A percentile compares a stretch with the other conserved stretches of the same genome.
phyloP scores from a whole-genome alignment of 2,329 filamentous ascomycete genomes.

The Penicillium sp. region DNA sequence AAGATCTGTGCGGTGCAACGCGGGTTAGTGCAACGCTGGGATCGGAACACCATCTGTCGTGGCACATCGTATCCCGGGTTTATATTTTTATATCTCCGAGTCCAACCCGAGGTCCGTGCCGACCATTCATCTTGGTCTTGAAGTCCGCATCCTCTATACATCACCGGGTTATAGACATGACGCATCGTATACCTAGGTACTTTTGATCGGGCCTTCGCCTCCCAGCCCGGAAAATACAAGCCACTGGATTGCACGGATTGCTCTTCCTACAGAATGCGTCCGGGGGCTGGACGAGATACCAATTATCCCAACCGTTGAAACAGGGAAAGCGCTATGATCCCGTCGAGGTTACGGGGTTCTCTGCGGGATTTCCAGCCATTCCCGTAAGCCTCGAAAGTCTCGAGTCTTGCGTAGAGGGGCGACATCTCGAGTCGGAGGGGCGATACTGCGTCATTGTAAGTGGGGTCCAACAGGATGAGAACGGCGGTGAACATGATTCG shows the following conservation, averaged over 20 bases:
- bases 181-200: background rate
- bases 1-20: slow-evolving; percentile 14
- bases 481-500: background rate
- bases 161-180: slow-evolving; percentile 16
- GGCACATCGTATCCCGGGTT: background rate
- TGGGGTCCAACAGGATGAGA: background rate
- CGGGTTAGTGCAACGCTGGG: slow-evolving; percentile 14
- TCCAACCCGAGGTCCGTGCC: slow-evolving; percentile 6
- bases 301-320: slow-evolving; percentile 4
- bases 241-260: background rate
- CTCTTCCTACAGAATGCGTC: background rate
- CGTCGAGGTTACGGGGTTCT: background rate
- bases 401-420: too few species aligned
- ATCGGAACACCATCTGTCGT: slow-evolving; percentile 10
- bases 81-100: slow-evolving; percentile 11
- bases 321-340: slow-evolving; percentile 1
- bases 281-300: slow-evolving; percentile 2
- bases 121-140: background rate
- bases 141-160: slow-evolving; percentile 16
- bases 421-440: background rate
- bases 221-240: background rate
- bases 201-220: background rate
- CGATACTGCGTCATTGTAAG: background rate
- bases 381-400: too few species aligned
- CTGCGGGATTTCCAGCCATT: background rate